Base-by-base conservation (phyloP, 1,284 basidiomycete genomes). In the Tylopilus sp. region DNA sequence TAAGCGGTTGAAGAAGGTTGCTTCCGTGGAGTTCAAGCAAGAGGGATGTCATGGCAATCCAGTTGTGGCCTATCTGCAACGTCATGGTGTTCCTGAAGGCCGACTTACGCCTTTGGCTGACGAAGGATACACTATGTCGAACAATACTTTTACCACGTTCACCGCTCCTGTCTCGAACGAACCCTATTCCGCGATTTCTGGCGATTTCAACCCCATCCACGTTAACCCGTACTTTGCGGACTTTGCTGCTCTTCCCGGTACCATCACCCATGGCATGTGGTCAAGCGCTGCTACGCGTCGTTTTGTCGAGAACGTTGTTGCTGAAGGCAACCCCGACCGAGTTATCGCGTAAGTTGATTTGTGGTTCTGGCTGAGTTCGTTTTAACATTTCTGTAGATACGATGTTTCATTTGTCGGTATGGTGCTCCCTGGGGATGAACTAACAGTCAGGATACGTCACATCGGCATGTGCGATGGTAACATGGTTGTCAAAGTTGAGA, bases 251-350 rank as follows among this genome's bases (percentile, higher is more conserved):
- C 84, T 99, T 19, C 96, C 95, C 26, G 90, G 91, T 13, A 98
- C 97, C 16, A 99, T 99, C 66, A 97, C 96, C 6, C 96, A 99
- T 65, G 96, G 96, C 48, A 85, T 99, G 76, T 97, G 93, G 90
- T 89, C 92, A 15, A 94, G 90, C 57, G 96, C 97, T 41, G 94
- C 94, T 19, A 96, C 94, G 28, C 82, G 96, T 60, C 85, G 88
- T 49, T 96, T 88, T 66, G 84, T 98, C 57, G 97, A 99, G 74
- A 94, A 84, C 50, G 84, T 97, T 49, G 95, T 92, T 41, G 96
- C 95, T 15, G 86, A 96, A 70, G 95, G 95, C 54, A 81, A 88
- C 60, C 92, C 94, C 9, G 87, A 94, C 55, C 86, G 97, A 54
- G 93, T 98, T 39, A 73, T 90, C 49, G 78, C 87, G 84, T 90